Evolutionary conservation across 139 green algal species (phyloP).

Genomic region (Coccomyxa sp.): DNA sequence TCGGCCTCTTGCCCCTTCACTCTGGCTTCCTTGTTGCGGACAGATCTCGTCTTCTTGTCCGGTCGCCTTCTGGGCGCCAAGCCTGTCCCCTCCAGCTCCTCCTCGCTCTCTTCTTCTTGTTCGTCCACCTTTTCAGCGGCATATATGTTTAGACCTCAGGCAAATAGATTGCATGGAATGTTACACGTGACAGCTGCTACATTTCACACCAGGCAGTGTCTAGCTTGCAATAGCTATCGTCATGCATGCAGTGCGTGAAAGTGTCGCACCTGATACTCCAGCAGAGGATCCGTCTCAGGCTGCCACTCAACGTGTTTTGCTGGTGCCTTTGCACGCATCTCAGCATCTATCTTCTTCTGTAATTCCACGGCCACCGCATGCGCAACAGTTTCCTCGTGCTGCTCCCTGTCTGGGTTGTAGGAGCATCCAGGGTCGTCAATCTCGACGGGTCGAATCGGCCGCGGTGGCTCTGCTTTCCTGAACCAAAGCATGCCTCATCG

Average conservation of each 20-base stretch:
- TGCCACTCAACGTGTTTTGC: slow-evolving; percentile 21
- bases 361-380: slow-evolving; percentile 71
- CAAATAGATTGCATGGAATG: no score
- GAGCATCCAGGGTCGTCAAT: slow-evolving; percentile 73
- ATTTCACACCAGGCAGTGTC: no score
- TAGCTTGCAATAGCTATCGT: no score
- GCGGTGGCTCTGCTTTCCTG: slow-evolving; percentile 3
- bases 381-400: slow-evolving; percentile 78
- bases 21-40: slow-evolving; percentile 35
- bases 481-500: not conserved
- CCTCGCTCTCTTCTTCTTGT: not conserved
- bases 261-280: slow-evolving; percentile 29
- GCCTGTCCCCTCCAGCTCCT: not conserved
- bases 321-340: slow-evolving; percentile 26
- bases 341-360: slow-evolving; percentile 39
- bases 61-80: not conserved
- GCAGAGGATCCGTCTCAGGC: slow-evolving; percentile 36
- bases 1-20: slow-evolving; percentile 19
- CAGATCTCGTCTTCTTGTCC: slow-evolving; percentile 45
- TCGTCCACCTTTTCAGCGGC: no score
- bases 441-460: slow-evolving; percentile 41
- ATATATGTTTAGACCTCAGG: no score
- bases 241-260: not conserved
- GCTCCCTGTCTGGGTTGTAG: slow-evolving; percentile 71
- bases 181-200: no score